Conservation (phyloP, 2,329 filamentous ascomycete species). For the Cladobotryum mycophilum region DNA sequence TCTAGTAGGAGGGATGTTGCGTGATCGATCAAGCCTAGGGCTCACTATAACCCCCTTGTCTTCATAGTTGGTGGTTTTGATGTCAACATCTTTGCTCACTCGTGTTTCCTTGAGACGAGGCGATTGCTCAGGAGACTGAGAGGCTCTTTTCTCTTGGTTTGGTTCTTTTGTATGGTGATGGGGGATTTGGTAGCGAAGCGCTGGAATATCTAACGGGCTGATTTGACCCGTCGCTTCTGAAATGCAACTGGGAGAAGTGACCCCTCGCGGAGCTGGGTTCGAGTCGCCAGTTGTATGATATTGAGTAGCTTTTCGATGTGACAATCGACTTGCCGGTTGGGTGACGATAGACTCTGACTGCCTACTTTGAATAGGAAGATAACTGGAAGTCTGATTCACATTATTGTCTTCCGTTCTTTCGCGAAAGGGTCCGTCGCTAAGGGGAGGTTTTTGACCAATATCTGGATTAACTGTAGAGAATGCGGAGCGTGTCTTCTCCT, state of each 20-base stretch:
- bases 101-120: too few relatives aligned
- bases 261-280: too few relatives aligned
- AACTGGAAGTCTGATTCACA: background rate
- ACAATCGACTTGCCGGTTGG: background rate
- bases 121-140: background rate
- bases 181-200: too few relatives aligned
- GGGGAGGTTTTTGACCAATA: background rate
- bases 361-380: background rate
- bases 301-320: background rate
- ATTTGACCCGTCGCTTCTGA: too few relatives aligned
- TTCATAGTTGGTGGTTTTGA: conserved; percentile 10
- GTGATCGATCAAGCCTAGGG: background rate
- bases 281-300: background rate
- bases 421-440: background rate
- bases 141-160: background rate
- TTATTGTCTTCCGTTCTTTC: too few relatives aligned
- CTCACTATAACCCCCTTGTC: conserved; percentile 18
- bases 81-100: background rate
- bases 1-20: background rate
- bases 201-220: too few relatives aligned
- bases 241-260: too few relatives aligned
- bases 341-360: background rate
- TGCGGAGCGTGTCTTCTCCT: background rate
- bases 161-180: background rate
- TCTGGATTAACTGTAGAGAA: background rate